Percentiles rank a stretch among this genome's conserved stretches.
These are phyloP conservation scores for Entomortierella lignicola DNA, from an alignment of 192 early-diverging fungal species.

Conservation along the genomic window DNA sequence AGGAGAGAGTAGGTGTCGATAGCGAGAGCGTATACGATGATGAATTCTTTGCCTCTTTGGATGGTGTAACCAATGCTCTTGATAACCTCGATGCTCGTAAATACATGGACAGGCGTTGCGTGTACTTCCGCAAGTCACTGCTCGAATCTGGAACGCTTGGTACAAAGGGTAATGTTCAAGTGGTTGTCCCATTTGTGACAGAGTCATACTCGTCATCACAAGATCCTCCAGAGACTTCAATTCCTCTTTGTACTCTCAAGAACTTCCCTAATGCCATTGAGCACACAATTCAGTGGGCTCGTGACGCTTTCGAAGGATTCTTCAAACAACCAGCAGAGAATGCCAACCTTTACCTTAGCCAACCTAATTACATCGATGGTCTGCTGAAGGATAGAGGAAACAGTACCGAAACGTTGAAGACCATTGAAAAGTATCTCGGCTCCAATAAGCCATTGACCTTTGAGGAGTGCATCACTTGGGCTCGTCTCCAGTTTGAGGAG, in stretches of 20 bases:
- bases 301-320: constrained; percentile 95
- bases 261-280: constrained; percentile 92
- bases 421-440: constrained; percentile 80
- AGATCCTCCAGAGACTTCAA: constrained; percentile 97
- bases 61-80: constrained; percentile 97
- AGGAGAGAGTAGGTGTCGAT: constrained; percentile 95
- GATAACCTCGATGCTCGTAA: constrained; percentile 98
- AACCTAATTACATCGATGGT: constrained; percentile 84
- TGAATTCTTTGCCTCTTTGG: constrained; percentile 87
- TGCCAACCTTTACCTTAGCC: constrained; percentile 92
- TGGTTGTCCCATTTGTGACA: constrained; percentile 93
- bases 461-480: constrained; percentile 94
- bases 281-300: constrained; percentile 95
- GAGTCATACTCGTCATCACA: constrained; percentile 99
- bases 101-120: constrained; percentile 98
- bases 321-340: constrained; percentile 94
- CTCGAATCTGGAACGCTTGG: constrained; percentile 98
- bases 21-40: constrained; percentile 92
- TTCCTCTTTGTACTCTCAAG: constrained; percentile 90
- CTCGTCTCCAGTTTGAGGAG: constrained; percentile 93
- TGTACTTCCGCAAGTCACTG: constrained; percentile 94
- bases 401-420: constrained; percentile 82
- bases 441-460: constrained; percentile 86
- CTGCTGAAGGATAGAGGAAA: constrained; percentile 81
- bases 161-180: constrained; percentile 99